These are phyloP conservation scores for Pseudomonodictys pantanalensis DNA, from an alignment of 495 filamentous ascomycete species.

Conservation along the genomic window DNA sequence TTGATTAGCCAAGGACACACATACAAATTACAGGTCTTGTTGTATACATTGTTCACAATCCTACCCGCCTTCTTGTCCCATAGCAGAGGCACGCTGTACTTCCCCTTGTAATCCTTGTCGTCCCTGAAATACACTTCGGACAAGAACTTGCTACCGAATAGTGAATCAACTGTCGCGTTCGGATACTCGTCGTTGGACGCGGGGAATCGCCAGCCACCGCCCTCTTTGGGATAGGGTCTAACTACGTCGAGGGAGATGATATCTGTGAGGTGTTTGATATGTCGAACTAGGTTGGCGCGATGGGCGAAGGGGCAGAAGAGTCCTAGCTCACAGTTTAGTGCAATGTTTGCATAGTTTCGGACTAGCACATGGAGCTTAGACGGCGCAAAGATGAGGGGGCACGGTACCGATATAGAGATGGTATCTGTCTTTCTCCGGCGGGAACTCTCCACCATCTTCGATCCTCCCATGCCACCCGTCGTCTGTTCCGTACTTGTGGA, in stretches of 20 bases:
- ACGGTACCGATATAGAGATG: slow-evolving; percentile 41
- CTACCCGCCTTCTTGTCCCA: slow-evolving; percentile 53
- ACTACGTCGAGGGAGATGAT: slow-evolving; percentile 42
- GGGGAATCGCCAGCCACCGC: slow-evolving; percentile 51
- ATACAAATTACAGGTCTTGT: background rate
- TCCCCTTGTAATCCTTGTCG: slow-evolving; percentile 51
- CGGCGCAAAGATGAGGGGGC: background rate
- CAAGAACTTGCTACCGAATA: slow-evolving; percentile 50
- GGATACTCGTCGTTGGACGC: slow-evolving; percentile 49
- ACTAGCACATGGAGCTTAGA: background rate
- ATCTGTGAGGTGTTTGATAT: slow-evolving; percentile 38
- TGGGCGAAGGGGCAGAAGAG: slow-evolving; percentile 56
- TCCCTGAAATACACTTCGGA: slow-evolving; percentile 55
- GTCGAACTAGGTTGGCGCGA: slow-evolving; percentile 46
- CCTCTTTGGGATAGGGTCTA: slow-evolving; percentile 45
- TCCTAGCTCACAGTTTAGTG: slow-evolving; percentile 31
- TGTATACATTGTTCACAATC: slow-evolving; percentile 49
- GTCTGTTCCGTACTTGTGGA: slow-evolving; percentile 35
- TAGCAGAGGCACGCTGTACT: slow-evolving; percentile 55
- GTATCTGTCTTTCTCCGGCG: slow-evolving; percentile 40
- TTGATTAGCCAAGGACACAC: background rate
- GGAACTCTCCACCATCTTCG: slow-evolving; percentile 36
- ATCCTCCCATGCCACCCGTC: slow-evolving; percentile 50
- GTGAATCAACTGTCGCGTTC: slow-evolving; percentile 50
- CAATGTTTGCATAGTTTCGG: background rate